Conservation (phyloP, 768 basidiomycete species). For the Tephrocybe rancida region DNA sequence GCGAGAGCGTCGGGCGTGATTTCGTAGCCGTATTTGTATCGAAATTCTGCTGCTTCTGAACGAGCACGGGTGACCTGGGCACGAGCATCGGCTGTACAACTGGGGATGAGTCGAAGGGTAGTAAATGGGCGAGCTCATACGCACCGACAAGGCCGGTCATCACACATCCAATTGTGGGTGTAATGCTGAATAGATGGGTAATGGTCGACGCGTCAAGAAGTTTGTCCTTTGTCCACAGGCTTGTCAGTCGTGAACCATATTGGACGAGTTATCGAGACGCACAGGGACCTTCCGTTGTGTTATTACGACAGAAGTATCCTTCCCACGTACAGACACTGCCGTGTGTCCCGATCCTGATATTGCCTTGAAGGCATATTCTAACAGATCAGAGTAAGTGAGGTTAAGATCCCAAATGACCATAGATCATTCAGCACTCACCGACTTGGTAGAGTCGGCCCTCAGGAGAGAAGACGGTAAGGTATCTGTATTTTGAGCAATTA, state of each 20-base stretch:
- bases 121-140: constrained; percentile 19
- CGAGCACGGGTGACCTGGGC: constrained; percentile 88
- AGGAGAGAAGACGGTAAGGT: constrained; percentile 95
- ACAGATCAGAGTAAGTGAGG: constrained; percentile 15
- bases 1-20: constrained; percentile 97
- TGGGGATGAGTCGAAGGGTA: not conserved
- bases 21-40: constrained; percentile 97
- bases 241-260: not conserved
- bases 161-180: constrained; percentile 95
- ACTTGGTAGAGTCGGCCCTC: constrained; percentile 99
- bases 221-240: constrained; percentile 72
- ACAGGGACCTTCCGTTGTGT: constrained; percentile 99
- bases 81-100: constrained; percentile 79
- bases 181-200: constrained; percentile 95
- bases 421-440: constrained; percentile 50
- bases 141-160: constrained; percentile 96
- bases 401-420: constrained; percentile 4
- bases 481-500: constrained; percentile 48
- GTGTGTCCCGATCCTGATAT: constrained; percentile 98
- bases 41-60: constrained; percentile 87
- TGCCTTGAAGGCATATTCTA: constrained; percentile 99
- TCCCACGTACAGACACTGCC: constrained; percentile 88
- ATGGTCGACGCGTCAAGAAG: constrained; percentile 92
- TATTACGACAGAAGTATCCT: constrained; percentile 93
- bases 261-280: constrained; percentile 30